Evolutionary conservation across 331 rosid genomes (phyloP).

Genomic region (Telfairia occidentalis): DNA sequence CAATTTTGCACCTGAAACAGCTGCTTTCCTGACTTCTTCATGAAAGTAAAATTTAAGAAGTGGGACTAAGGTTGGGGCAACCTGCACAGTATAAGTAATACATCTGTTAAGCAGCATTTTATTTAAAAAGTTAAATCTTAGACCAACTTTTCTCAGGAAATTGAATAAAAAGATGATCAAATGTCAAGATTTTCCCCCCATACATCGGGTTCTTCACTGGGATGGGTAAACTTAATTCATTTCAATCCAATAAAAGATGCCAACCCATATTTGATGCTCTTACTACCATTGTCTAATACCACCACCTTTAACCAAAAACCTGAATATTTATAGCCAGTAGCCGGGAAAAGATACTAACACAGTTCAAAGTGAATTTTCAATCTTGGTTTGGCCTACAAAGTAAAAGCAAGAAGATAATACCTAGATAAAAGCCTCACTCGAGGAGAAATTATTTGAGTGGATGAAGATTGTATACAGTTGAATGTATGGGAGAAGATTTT

Average conservation of each 20-base stretch:
- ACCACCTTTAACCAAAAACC: not conserved
- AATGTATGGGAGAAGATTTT: no score
- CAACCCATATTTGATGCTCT: not conserved
- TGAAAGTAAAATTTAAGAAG: conserved; percentile 91
- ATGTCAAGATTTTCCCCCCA: not conserved
- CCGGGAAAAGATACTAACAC: not conserved
- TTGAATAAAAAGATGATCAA: not conserved
- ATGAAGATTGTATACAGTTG: no score
- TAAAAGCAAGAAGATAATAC: not conserved
- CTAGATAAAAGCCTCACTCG: not conserved
- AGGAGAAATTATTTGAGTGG: not conserved
- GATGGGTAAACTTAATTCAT: not conserved
- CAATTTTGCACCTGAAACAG: conserved; percentile 63
- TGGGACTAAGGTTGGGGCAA: conserved; percentile 87
- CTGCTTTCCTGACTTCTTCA: conserved; percentile 96
- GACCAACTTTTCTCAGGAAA: not conserved
- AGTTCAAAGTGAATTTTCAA: not conserved
- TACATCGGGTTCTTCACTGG: not conserved
- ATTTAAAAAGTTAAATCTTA: not conserved
- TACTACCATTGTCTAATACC: not conserved
- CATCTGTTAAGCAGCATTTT: not conserved
- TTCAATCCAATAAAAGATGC: not conserved
- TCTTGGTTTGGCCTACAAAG: not conserved
- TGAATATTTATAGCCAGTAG: not conserved
- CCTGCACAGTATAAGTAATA: conserved; percentile 32